These are phyloP conservation scores for Hypoxylon sp. DNA, from an alignment of 2,329 filamentous ascomycete species.

Conservation along the genomic window DNA sequence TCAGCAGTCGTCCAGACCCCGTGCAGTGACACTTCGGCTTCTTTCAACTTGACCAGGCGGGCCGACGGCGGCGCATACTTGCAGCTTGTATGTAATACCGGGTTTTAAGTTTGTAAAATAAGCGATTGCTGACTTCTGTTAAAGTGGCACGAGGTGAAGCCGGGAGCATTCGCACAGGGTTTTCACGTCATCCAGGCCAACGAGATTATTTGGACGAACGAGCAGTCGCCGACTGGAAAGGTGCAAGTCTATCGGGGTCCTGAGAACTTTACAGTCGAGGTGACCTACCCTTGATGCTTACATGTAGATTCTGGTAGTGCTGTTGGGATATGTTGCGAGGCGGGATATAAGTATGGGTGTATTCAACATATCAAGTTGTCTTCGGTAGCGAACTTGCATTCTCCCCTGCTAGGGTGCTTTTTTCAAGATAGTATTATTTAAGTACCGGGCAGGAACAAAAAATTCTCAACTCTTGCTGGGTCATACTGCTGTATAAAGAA, in stretches of 20 bases:
- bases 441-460: too few species aligned
- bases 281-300: constrained; percentile 13
- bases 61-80: constrained; percentile 40
- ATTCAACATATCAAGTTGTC: background rate
- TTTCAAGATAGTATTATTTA: too few species aligned
- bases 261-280: constrained; percentile 36
- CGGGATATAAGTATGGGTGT: background rate
- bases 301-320: background rate
- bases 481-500: too few species aligned
- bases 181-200: constrained; percentile 36
- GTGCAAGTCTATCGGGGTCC: constrained; percentile 44
- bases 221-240: constrained; percentile 42
- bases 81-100: constrained; percentile 21
- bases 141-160: constrained; percentile 28
- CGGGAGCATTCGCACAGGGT: constrained; percentile 16
- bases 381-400: background rate
- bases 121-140: background rate
- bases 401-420: background rate
- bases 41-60: constrained; percentile 40
- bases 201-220: constrained; percentile 42
- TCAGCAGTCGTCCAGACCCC: constrained; percentile 31
- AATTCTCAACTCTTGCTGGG: too few species aligned
- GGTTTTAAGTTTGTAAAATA: background rate
- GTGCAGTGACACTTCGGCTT: constrained; percentile 38
- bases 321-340: background rate